Evolutionary conservation across 805 yeast species (phyloP).

Genomic region (Cyberlindnera suaveolens): DNA sequence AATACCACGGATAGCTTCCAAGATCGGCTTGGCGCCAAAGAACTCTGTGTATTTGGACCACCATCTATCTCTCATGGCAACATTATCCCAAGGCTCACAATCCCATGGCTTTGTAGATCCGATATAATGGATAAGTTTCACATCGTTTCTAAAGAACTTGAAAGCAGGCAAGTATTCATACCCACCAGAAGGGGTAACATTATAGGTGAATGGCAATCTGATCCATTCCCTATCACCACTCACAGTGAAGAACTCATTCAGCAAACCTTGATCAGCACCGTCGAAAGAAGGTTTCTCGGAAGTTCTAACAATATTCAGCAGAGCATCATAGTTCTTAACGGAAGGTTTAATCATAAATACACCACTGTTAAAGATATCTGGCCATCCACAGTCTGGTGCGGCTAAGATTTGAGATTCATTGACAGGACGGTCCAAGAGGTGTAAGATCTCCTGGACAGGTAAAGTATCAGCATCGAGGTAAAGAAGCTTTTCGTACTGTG

Average conservation of each 20-base stretch:
- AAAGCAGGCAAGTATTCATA: slow-evolving; percentile 74
- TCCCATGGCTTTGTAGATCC: slow-evolving; percentile 59
- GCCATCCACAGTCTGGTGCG: slow-evolving; percentile 81
- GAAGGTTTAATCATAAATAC: slow-evolving; percentile 55
- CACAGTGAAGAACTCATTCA: slow-evolving; percentile 56
- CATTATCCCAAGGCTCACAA: slow-evolving; percentile 11
- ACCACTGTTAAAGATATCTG: slow-evolving; percentile 80
- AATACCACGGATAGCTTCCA: slow-evolving; percentile 20
- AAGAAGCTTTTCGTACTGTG: slow-evolving; percentile 38
- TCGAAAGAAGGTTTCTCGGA: slow-evolving; percentile 48
- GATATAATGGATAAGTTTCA: slow-evolving; percentile 57
- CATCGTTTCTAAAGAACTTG: slow-evolving; percentile 38
- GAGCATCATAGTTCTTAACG: slow-evolving; percentile 31
- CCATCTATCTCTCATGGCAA: slow-evolving; percentile 18
- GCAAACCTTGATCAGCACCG: slow-evolving; percentile 86
- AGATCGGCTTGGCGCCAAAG: slow-evolving; percentile 14
- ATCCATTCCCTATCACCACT: slow-evolving; percentile 43
- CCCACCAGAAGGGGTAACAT: slow-evolving; percentile 67
- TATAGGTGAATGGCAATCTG: slow-evolving; percentile 71
- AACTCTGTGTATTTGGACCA: slow-evolving; percentile 20
- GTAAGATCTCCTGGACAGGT: slow-evolving; percentile 30
- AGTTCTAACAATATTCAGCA: slow-evolving; percentile 27
- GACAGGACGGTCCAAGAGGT: slow-evolving; percentile 13
- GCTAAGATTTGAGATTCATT: slow-evolving; percentile 29
- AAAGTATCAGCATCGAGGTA: slow-evolving; percentile 65